Percentiles rank a stretch among this genome's conserved stretches.
These are phyloP conservation scores for Cercophora newfieldiana DNA, from an alignment of 495 filamentous ascomycete genomes.

Conservation along the genomic window DNA sequence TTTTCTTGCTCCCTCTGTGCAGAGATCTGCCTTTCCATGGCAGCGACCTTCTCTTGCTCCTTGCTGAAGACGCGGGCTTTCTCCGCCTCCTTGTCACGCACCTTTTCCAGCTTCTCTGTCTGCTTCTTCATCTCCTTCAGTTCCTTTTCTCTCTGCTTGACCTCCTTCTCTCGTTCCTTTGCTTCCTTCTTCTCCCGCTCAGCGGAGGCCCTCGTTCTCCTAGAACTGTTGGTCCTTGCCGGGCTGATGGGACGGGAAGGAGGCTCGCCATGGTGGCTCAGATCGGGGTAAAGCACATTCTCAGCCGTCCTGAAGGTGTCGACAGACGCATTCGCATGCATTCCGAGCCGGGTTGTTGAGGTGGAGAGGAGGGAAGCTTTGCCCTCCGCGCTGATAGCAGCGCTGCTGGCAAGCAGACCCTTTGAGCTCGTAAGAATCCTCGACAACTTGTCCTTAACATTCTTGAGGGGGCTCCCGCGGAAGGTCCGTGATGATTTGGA, in stretches of 20 bases:
- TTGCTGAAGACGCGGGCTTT: conserved; percentile 37
- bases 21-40: conserved; percentile 47
- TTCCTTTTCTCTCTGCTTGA: conserved; percentile 31
- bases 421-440: conserved; percentile 85
- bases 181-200: conserved; percentile 67
- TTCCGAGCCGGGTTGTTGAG: conserved; percentile 37
- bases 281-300: conserved; percentile 46
- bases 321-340: conserved; percentile 37
- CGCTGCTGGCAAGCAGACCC: conserved; percentile 78
- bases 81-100: conserved; percentile 52
- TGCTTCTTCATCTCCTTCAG: conserved; percentile 47
- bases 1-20: conserved; percentile 18
- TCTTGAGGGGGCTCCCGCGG: conserved; percentile 76
- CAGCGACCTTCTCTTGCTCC: conserved; percentile 50
- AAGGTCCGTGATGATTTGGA: conserved; percentile 65
- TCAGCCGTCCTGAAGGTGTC: conserved; percentile 40
- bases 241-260: conserved; percentile 40
- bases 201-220: conserved; percentile 67
- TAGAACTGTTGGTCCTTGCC: conserved; percentile 51
- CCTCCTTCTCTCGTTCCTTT: conserved; percentile 57
- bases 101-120: conserved; percentile 57
- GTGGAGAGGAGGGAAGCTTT: conserved; percentile 58
- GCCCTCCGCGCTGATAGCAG: conserved; percentile 72
- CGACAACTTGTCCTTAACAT: conserved; percentile 83
- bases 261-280: conserved; percentile 38